Evolutionary conservation across 306 rosid species (phyloP).

Genomic region (Canavalia gladiata): DNA sequence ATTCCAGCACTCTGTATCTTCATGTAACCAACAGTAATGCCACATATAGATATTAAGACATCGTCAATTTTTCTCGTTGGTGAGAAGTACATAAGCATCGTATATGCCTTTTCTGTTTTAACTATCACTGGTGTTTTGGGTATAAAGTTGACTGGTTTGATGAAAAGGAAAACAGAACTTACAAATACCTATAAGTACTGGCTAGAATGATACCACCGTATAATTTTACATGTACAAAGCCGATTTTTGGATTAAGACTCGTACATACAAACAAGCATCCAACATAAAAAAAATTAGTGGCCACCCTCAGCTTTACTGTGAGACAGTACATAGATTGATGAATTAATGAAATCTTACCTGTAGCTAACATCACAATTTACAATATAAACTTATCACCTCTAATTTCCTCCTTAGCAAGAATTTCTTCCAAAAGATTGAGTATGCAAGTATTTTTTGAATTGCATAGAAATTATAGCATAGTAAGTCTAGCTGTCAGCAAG

Average conservation of each 20-base stretch:
- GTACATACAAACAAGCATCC: slow-evolving; percentile 23
- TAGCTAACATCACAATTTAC: slow-evolving; percentile 59
- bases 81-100: too few relatives aligned
- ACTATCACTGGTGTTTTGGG: too few relatives aligned
- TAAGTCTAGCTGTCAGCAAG: slow-evolving; percentile 52
- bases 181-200: neutral
- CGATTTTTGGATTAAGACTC: slow-evolving; percentile 25
- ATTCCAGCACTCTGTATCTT: too few relatives aligned
- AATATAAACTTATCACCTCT: slow-evolving; percentile 45
- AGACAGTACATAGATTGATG: slow-evolving; percentile 37
- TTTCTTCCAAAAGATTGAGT: slow-evolving; percentile 4
- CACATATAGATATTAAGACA: too few relatives aligned
- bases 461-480: slow-evolving; percentile 2
- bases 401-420: slow-evolving; percentile 25
- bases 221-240: neutral
- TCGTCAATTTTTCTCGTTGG: too few relatives aligned
- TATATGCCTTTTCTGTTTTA: too few relatives aligned
- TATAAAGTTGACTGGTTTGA: too few relatives aligned
- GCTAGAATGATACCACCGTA: neutral
- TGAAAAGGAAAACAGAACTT: neutral
- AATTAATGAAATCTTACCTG: slow-evolving; percentile 50
- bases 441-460: slow-evolving; percentile 5
- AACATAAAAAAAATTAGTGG: slow-evolving; percentile 1
- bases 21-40: too few relatives aligned
- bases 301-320: slow-evolving; percentile 27